Evolutionary conservation across 495 filamentous ascomycete genomes (phyloP).

Genomic region (Trichoderma asperelloides): DNA sequence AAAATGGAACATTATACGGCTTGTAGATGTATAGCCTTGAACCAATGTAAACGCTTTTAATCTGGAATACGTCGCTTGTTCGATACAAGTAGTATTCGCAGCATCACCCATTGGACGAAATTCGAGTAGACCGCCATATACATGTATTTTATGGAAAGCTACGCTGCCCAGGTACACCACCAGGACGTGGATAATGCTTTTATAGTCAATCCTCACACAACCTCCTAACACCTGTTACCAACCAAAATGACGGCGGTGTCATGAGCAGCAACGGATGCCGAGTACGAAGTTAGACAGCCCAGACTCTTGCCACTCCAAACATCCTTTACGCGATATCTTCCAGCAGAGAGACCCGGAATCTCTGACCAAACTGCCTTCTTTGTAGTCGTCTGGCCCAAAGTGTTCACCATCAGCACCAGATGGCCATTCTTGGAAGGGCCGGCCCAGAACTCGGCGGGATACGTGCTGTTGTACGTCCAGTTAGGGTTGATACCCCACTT

Average conservation of each 20-base stretch:
- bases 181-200: background rate
- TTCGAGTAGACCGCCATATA: no score
- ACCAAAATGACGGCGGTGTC: background rate
- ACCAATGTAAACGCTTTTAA: no score
- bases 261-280: background rate
- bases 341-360: slow-evolving; percentile 5
- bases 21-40: no score
- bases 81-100: no score
- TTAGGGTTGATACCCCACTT: slow-evolving; percentile 57
- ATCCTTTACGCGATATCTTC: slow-evolving; percentile 41
- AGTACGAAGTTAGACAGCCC: slow-evolving; percentile 32
- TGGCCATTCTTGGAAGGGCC: slow-evolving; percentile 37
- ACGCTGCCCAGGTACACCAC: background rate
- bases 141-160: no score
- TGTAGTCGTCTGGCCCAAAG: slow-evolving; percentile 19
- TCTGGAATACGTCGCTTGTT: no score
- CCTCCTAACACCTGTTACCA: background rate
- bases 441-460: slow-evolving; percentile 56
- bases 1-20: no score
- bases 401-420: slow-evolving; percentile 46
- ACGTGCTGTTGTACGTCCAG: slow-evolving; percentile 49
- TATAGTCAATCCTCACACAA: background rate
- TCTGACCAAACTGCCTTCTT: background rate
- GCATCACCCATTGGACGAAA: no score
- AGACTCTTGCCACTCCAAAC: slow-evolving; percentile 42